Conservation (phyloP, 768 basidiomycete genomes). For the Plicaturopsis crispa region DNA sequence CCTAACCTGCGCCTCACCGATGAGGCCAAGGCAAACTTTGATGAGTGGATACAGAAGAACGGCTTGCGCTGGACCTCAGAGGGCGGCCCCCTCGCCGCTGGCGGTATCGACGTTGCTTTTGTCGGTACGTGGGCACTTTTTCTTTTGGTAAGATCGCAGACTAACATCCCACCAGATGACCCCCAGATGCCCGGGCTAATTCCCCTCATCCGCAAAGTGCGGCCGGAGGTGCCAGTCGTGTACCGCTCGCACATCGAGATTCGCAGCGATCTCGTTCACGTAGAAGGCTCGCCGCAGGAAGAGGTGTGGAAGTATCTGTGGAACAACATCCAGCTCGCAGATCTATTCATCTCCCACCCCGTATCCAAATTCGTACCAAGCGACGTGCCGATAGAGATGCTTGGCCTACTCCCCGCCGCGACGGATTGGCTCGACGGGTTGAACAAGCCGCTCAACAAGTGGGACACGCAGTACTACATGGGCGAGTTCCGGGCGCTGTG, state of each 20-base stretch:
- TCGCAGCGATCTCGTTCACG: constrained; percentile 79
- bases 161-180: no score
- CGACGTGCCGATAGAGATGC: constrained; percentile 66
- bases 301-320: constrained; percentile 95
- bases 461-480: constrained; percentile 88
- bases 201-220: constrained; percentile 80
- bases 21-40: constrained; percentile 72
- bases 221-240: constrained; percentile 81
- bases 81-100: constrained; percentile 76
- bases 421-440: constrained; percentile 94
- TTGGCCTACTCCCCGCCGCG: constrained; percentile 72
- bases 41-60: constrained; percentile 87
- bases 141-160: constrained; percentile 8
- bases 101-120: constrained; percentile 84
- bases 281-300: constrained; percentile 75
- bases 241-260: constrained; percentile 97
- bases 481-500: constrained; percentile 78
- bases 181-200: constrained; percentile 95
- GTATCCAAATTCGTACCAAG: constrained; percentile 91
- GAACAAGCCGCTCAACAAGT: constrained; percentile 78
- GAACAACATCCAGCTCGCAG: constrained; percentile 85
- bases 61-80: constrained; percentile 83
- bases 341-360: constrained; percentile 82
- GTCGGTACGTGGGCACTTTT: constrained; percentile 44
- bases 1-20: constrained; percentile 72